Base-by-base conservation (phyloP, 2,329 filamentous ascomycete species). In the Penicillium sp. region DNA sequence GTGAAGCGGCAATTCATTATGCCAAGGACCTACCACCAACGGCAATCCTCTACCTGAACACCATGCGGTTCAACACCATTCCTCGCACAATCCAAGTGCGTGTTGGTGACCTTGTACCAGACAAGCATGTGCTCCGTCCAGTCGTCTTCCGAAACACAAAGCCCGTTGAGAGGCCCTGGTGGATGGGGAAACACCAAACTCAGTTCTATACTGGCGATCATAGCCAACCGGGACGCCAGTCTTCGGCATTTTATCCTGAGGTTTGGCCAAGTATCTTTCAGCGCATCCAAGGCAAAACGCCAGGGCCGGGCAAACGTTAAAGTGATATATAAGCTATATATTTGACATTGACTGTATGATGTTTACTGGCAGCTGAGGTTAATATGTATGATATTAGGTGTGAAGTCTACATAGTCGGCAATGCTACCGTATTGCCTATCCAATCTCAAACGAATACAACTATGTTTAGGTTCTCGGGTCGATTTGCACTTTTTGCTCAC, bases 31-130 rank as follows among this genome's bases (percentile, higher is more conserved):
- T 81, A 3, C 79, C 79, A 1, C 69, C 72, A 7, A 76, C 74
- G 10, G 77, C 79, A 7, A 73, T 69, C 9, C 57, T 81, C 21
- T 75, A 74, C 44, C 68, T 81, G 51, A 77, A 75, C 37, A 81
- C 77, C 2, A 79, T 79, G 71, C 74, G 75, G 35, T 73, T 76
- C 55, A 79, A 75, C 6, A 75, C 75, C 1, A 74, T 79, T 49
- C 75, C 77, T 1, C 72, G 74, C 13, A 68, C 72, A 24, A 75
- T 77, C 1, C 68, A 73, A n/a, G 75, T 79, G 47, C 72, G 70
- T 19, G 41, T 81, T n/a, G 70, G 71, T 14, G 75, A 80, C 53
- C 67, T 80, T 1, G 67, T 70, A 21, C 68, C 73, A 3, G 69
- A 70, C 35, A 75, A 69, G 43, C 66, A 73, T 37, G 13, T 60